These are phyloP conservation scores for Phlyctochytrium bullatum DNA, from an alignment of 192 early-diverging fungal genomes.

Conservation along the genomic window DNA sequence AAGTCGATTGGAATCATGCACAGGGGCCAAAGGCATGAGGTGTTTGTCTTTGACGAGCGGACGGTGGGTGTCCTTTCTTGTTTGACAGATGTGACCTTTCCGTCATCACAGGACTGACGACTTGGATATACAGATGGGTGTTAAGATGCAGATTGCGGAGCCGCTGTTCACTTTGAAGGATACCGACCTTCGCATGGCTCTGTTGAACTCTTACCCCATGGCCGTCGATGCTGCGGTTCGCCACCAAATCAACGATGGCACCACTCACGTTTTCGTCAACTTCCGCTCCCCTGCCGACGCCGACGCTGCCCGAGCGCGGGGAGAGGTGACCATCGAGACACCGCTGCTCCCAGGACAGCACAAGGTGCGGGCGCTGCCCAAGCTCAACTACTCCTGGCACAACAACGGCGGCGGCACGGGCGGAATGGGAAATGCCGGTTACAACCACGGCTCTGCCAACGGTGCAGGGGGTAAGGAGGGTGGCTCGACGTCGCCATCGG, in stretches of 20 bases:
- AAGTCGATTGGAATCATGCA: background rate
- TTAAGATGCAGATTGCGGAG: constrained; percentile 7
- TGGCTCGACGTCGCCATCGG: background rate
- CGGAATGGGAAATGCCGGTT: background rate
- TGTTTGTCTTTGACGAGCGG: constrained; percentile 1
- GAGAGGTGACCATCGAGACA: background rate
- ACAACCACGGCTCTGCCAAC: background rate
- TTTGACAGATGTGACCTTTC: background rate
- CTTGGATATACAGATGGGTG: constrained; percentile 3
- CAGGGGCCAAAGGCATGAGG: constrained; percentile 5
- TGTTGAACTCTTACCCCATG: background rate
- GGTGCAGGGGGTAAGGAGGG: background rate
- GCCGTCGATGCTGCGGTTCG: constrained; percentile 9
- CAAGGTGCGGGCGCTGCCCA: constrained; percentile 1
- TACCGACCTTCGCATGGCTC: constrained; percentile 1
- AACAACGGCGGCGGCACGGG: background rate
- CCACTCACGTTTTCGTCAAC: constrained; percentile 8
- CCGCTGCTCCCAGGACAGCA: background rate
- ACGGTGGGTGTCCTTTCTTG: background rate
- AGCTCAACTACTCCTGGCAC: background rate
- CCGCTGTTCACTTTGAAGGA: background rate
- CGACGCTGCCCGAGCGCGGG: background rate
- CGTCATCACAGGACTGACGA: background rate
- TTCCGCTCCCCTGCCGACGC: constrained; percentile 4
- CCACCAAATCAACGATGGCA: background rate